These are phyloP conservation scores for Sugiyamaella chiloensis DNA, from an alignment of 805 yeast genomes.

Conservation along the genomic window DNA sequence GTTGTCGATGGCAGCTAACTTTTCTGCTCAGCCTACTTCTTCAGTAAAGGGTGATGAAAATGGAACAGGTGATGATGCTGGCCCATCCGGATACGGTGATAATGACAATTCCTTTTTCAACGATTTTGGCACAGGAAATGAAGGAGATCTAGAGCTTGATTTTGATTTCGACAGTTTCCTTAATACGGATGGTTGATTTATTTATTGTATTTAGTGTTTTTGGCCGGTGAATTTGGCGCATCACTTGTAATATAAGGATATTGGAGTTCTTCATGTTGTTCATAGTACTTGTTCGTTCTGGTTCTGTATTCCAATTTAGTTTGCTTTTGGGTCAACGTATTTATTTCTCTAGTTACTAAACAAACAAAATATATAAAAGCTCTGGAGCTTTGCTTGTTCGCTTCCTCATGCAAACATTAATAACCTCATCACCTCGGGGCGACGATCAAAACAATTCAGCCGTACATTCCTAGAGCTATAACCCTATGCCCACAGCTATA, in stretches of 20 bases:
- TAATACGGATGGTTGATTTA: constrained; percentile 34
- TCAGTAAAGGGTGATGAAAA: constrained; percentile 9
- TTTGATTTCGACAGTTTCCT: constrained; percentile 46
- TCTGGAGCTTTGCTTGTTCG: no score
- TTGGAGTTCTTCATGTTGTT: no score
- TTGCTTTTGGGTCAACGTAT: no score
- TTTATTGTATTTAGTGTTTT: constrained; percentile 9
- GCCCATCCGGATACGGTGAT: constrained; percentile 17
- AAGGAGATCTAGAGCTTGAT: constrained; percentile 32
- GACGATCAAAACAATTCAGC: no score
- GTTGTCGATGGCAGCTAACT: constrained; percentile 24
- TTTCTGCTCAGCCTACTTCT: constrained; percentile 12
- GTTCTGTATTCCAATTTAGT: no score
- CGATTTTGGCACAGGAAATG: constrained; percentile 30
- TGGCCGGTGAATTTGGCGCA: neutral
- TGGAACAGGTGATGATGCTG: constrained; percentile 5
- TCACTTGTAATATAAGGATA: neutral
- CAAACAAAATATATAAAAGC: no score
- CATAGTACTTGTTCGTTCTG: no score
- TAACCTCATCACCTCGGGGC: no score
- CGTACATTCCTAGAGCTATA: no score
- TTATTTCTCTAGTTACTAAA: no score
- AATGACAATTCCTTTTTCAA: constrained; percentile 36
- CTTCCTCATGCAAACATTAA: no score
- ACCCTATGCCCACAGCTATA: no score